Conservation (phyloP, 176 grass and related monocot genomes). For the Oryza coarctata region DNA sequence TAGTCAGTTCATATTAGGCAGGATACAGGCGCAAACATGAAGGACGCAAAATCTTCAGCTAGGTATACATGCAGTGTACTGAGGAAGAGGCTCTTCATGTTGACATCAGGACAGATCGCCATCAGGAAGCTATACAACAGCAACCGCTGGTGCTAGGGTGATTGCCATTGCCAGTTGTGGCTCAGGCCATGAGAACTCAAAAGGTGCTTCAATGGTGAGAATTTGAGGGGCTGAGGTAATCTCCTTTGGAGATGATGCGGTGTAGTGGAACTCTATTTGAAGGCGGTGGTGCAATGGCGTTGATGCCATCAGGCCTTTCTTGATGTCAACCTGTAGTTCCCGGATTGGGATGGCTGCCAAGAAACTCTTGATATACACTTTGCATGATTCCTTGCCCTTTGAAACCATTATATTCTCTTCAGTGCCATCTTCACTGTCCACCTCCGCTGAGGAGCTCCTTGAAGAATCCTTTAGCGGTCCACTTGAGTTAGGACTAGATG, state of each 20-base stretch:
- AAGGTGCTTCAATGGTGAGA: conserved; percentile 8
- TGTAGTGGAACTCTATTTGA: conserved; percentile 92
- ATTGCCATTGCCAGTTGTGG: conserved; percentile 22
- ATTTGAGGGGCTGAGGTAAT: background rate
- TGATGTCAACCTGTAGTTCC: conserved; percentile 69
- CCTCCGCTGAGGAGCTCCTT: conserved; percentile 21
- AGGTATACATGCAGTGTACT: background rate
- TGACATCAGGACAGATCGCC: background rate
- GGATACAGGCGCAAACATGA: background rate
- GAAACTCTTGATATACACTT: conserved; percentile 89
- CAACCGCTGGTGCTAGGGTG: conserved; percentile 9
- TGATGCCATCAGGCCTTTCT: conserved; percentile 48
- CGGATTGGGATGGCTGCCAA: conserved; percentile 77
- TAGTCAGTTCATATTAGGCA: conserved; percentile 37
- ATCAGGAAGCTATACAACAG: conserved; percentile 30
- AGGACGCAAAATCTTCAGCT: conserved; percentile 33
- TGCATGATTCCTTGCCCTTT: conserved; percentile 64
- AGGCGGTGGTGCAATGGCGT: conserved; percentile 59
- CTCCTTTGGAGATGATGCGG: conserved; percentile 29
- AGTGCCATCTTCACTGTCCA: conserved; percentile 24
- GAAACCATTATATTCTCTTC: conserved; percentile 39
- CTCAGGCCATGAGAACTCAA: conserved; percentile 56
- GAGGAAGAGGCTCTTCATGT: conserved; percentile 24
- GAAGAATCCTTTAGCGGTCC: conserved; percentile 47
- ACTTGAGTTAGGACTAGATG: conserved; percentile 45